These are phyloP conservation scores for Trichoderma guizhouense DNA, from an alignment of 2,329 filamentous ascomycete species.

Conservation along the genomic window DNA sequence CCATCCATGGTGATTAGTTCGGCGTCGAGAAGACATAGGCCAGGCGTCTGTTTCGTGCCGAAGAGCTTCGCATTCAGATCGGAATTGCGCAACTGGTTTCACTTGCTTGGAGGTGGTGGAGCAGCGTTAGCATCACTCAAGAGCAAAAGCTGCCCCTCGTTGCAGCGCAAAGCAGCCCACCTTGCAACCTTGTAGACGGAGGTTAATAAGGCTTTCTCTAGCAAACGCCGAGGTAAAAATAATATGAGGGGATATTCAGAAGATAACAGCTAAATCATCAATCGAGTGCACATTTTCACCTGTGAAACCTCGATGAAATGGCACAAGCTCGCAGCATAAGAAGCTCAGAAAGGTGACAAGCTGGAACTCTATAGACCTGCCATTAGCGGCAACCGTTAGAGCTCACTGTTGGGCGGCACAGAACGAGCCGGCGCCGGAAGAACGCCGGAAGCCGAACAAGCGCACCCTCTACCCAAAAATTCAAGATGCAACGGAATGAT, in stretches of 20 bases:
- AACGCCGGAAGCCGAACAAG: slow-evolving; percentile 25
- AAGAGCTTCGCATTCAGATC: slow-evolving; percentile 7
- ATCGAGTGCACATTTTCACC: neutral
- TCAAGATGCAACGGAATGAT: slow-evolving; percentile 15
- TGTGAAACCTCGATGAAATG: neutral
- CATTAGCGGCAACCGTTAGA: neutral
- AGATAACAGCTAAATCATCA: neutral
- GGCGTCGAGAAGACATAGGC: slow-evolving; percentile 20
- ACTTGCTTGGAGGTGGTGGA: slow-evolving; percentile 2
- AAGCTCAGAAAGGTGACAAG: too few species aligned
- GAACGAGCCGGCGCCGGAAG: slow-evolving; percentile 32
- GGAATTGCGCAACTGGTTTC: slow-evolving; percentile 2
- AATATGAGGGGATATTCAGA: neutral
- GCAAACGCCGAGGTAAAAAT: neutral
- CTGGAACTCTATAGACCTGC: too few species aligned
- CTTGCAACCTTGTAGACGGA: neutral
- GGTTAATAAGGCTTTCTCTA: neutral
- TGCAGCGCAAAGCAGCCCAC: slow-evolving; percentile 5
- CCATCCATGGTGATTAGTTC: slow-evolving; percentile 62
- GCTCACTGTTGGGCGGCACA: neutral
- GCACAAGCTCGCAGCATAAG: neutral
- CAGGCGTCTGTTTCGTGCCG: neutral
- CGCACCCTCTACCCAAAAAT: slow-evolving; percentile 19
- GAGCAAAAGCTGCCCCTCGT: slow-evolving; percentile 11
- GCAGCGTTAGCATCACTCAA: neutral